phyloP scores from a whole-genome alignment of 352 stramenopile species.

The Phytophthora brassicae region DNA sequence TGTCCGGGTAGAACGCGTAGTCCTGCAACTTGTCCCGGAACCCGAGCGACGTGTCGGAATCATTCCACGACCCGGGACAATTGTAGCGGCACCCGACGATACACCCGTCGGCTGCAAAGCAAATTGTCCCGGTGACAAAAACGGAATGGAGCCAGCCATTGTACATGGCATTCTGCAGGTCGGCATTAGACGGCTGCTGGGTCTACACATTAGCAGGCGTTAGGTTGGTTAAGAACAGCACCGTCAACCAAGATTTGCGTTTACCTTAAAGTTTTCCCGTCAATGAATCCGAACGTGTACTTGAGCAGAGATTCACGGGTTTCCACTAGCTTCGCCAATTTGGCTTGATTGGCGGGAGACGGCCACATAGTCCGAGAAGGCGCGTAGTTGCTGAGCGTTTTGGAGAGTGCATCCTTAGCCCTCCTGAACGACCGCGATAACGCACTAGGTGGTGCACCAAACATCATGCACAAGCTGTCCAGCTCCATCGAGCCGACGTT shows the following conservation, averaged over 20 bases:
- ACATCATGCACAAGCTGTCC: constrained; percentile 1
- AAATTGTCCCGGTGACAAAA: constrained; percentile 10
- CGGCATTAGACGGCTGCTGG: not conserved
- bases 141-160: constrained; percentile 6
- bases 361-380: constrained; percentile 1
- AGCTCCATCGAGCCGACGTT: constrained; percentile 7
- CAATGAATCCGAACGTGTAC: constrained; percentile 26
- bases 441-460: constrained; percentile 1
- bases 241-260: not conserved
- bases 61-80: constrained; percentile 19
- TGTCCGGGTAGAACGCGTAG: not conserved
- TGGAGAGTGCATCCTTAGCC: not conserved
- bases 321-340: constrained; percentile 24
- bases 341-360: not conserved
- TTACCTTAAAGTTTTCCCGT: constrained; percentile 7
- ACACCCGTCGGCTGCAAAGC: constrained; percentile 8
- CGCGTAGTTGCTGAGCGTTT: not conserved
- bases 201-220: not conserved
- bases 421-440: not conserved
- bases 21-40: not conserved
- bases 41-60: not conserved
- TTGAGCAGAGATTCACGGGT: constrained; percentile 24
- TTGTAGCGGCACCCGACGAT: constrained; percentile 5
- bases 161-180: not conserved
- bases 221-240: not conserved